Conservation (phyloP, 129 eudicot genomes). For the Helianthus tuberosus region DNA sequence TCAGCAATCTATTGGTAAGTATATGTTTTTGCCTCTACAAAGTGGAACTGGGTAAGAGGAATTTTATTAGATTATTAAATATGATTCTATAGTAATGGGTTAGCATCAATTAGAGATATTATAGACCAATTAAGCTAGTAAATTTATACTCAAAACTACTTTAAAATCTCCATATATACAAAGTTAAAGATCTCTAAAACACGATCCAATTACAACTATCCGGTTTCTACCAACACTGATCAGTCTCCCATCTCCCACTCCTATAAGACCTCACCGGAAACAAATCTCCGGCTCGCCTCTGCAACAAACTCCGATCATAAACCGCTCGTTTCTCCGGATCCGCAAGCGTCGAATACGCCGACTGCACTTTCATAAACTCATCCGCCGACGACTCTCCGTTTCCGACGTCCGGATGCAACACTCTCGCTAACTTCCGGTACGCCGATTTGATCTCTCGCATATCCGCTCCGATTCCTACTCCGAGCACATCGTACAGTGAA, state of each 20-base stretch:
- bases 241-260: constrained; percentile 66
- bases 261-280: constrained; percentile 16
- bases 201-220: neutral
- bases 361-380: constrained; percentile 62
- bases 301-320: constrained; percentile 55
- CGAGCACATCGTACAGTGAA: constrained; percentile 64
- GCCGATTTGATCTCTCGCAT: constrained; percentile 72
- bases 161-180: too few species aligned
- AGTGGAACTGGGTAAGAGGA: too few species aligned
- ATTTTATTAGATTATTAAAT: too few species aligned
- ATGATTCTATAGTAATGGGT: too few species aligned
- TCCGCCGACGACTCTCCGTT: constrained; percentile 38
- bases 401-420: constrained; percentile 66
- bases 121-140: too few species aligned
- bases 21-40: too few species aligned
- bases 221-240: constrained; percentile 76
- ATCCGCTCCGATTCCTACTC: constrained; percentile 58
- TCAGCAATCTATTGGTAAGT: too few species aligned
- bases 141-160: too few species aligned
- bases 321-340: constrained; percentile 73
- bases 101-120: too few species aligned
- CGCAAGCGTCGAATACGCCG: constrained; percentile 64
- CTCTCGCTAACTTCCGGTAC: constrained; percentile 65
- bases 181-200: constrained; percentile 4
- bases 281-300: constrained; percentile 23